Base-by-base conservation (phyloP, 345 rosid genomes). In the Pelargonium nanum region DNA sequence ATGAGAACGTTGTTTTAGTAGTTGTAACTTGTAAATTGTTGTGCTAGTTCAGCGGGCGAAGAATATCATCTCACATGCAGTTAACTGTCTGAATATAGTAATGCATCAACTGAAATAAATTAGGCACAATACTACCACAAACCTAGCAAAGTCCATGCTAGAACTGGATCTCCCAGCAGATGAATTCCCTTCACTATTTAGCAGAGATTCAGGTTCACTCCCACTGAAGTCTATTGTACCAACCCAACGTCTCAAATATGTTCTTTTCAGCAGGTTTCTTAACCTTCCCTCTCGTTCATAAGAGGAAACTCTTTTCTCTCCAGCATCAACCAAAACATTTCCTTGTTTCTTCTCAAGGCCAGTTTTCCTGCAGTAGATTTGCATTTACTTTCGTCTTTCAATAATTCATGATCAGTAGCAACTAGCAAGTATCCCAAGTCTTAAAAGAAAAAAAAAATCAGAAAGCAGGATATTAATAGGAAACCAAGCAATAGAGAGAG, bases 231-330 rank as follows among this genome's bases (percentile, higher is more conserved):
- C 88, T 26, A 65, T 25, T 54, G 65, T 56, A 26, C 75, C 84
- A 52, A 89, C 75, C 97, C 97, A 90, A 21, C 83, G 95, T 63
- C 62, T 85, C 74, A 94, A 67, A 83, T 88, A 80, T 59, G 95
- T 79, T 73, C 78, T 90, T 75, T 86, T 94, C 64, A 92, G 75
- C 72, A 94, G 69, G 71, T 82, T 85, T 71, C 77, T 85, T 63
- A 92, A 66, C 75, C 79, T 84, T 68, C 95, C 95, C 51, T 90
- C 95, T 66, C 73, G 78, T 68, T 80, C 96, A 55, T 69, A 59
- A 58, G 59, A 58, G 25, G 62, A 58, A 7, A 55, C 53, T 60
- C 78, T 74, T 61, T 61, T 83, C 34, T 71, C 83, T 40, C 67
- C 62, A 50, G 24, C 68, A 63, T 62, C 80, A 4, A 59, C 23